Percentiles rank a stretch among this genome's conserved stretches.
Conservation (phyloP, 441 rosid species). For the Rhodomyrtus psidioides region DNA sequence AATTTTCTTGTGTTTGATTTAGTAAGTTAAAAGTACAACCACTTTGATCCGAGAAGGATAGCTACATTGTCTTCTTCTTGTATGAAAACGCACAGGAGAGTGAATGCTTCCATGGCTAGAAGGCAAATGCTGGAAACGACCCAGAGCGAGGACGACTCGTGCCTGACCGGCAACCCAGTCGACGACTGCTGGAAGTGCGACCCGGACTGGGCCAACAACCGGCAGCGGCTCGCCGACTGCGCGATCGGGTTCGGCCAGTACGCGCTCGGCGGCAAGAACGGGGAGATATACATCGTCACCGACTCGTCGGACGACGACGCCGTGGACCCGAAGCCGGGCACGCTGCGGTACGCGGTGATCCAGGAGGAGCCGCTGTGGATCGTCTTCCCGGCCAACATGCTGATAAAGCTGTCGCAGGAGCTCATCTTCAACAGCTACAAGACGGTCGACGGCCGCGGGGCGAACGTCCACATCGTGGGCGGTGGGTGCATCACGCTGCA, state of each 20-base stretch:
- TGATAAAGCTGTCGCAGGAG: conserved; percentile 65
- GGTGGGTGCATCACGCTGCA: conserved; percentile 96
- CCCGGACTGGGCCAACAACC: conserved; percentile 88
- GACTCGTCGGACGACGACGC: conserved; percentile 82
- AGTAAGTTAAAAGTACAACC: background rate
- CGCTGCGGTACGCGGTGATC: conserved; percentile 88
- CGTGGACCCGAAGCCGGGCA: conserved; percentile 74
- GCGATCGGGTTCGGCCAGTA: conserved; percentile 95
- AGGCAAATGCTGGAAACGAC: conserved; percentile 41
- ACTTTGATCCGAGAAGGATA: background rate
- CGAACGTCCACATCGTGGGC: conserved; percentile 76
- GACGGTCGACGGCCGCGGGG: conserved; percentile 91
- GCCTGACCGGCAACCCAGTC: conserved; percentile 81
- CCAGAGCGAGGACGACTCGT: conserved; percentile 25
- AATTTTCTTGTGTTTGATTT: background rate
- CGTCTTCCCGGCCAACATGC: conserved; percentile 81
- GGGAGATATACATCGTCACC: conserved; percentile 69
- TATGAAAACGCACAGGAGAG: conserved; percentile 41
- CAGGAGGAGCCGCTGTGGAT: conserved; percentile 85
- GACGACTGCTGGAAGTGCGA: conserved; percentile 98
- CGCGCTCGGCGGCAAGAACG: conserved; percentile 83
- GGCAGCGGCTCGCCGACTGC: conserved; percentile 80
- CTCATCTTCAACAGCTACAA: conserved; percentile 86
- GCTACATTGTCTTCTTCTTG: background rate
- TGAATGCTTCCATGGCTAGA: conserved; percentile 65